Conservation (phyloP, 306 rosid genomes). For the Gastrolobium villosum region DNA sequence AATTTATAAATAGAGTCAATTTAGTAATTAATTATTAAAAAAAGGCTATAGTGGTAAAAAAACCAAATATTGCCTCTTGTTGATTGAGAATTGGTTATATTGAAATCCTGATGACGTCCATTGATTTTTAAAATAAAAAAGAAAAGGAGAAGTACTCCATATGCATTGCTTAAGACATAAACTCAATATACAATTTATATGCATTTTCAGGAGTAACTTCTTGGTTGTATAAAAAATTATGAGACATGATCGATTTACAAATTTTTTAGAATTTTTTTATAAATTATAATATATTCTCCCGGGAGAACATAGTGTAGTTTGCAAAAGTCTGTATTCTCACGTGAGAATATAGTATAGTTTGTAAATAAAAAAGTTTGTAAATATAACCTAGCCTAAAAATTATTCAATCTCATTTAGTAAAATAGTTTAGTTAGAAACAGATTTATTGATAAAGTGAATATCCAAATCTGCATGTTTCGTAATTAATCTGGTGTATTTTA, state of each 20-base stretch:
- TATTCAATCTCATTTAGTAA: constrained; percentile 3
- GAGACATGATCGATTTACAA: no score
- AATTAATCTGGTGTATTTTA: not conserved
- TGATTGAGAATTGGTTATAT: not conserved
- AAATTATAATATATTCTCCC: no score
- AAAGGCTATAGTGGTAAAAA: no score
- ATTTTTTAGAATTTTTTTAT: no score
- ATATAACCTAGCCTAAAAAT: no score
- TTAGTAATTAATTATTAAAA: no score
- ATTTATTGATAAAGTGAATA: constrained; percentile 7
- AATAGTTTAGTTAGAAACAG: not conserved
- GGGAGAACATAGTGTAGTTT: no score
- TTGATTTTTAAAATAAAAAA: not conserved
- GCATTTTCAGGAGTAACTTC: not conserved
- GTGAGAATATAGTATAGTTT: no score
- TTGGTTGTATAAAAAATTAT: not conserved
- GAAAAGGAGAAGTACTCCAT: not conserved
- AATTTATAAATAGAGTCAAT: no score
- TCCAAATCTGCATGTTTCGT: not conserved
- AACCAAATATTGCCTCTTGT: not conserved
- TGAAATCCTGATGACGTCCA: not conserved
- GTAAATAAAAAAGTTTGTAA: no score
- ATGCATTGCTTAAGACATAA: not conserved
- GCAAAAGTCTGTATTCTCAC: no score
- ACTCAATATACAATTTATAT: not conserved